Base-by-base conservation (phyloP, 305 asterid genomes). In the Fraxinus velutina region DNA sequence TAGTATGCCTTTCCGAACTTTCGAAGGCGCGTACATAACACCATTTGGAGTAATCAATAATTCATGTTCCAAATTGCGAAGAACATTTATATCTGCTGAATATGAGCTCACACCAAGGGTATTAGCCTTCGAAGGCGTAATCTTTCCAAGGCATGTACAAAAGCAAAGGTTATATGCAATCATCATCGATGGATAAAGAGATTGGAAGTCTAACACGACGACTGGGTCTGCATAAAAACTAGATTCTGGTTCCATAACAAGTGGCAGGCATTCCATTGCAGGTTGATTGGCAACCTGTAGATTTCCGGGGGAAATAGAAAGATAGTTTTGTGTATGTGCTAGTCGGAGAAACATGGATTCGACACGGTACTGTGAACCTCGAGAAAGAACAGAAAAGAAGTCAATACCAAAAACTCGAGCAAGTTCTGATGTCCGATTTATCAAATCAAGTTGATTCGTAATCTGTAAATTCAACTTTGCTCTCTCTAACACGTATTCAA, bases 221-320 rank as follows among this genome's bases (percentile, higher is more conserved):
- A 94, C 98, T 21, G 98, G 99, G 83, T 96, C 98, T 21, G 97
- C 90, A 89, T 93, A 96, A 84, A 93, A 96, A 6, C 89, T 92
- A 86, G 99, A 96, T 87, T 94, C 95, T 73, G 99, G 99, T 89
- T 96, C 99, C 99, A 96, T 91, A 74, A 96, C 99, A 84, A 96
- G 99, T 36, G 99, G 98, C 79, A 92, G 79, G 91, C 99, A 96
- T 83, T 94, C 99, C 99, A 96, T 93, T 77, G 99, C 98, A 39
- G 99, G 99, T 88, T 96, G 99, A 87, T 77, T 85, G 79, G 97
- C 97, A 82, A 96, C 99, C 91, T 96, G 99, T 32, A 89, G 93
- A 79, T 81, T 92, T 84, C 98, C 99, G 22, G 99, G 99, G 86
- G 99, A 94, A 84, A 96, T 93, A 75, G 97, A 96, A 89, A 96